Evolutionary conservation across 352 stramenopile species (phyloP).

Genomic region (Blastocystis sp.): DNA sequence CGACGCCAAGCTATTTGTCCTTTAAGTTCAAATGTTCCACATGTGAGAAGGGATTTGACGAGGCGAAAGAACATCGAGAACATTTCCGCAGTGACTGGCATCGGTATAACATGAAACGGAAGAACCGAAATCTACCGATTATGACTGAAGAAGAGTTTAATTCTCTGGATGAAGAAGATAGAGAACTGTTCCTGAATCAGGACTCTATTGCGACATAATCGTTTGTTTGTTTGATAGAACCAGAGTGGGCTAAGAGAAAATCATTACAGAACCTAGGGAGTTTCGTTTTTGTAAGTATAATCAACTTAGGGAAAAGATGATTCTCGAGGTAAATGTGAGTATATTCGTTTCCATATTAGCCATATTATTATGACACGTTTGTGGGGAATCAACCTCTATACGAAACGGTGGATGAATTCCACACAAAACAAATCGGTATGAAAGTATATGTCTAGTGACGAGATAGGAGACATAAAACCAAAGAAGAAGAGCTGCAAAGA

Average conservation of each 20-base stretch:
- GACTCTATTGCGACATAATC: conserved; percentile 45
- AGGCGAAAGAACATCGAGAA: conserved; percentile 75
- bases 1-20: background rate
- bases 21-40: conserved; percentile 68
- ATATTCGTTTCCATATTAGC: background rate
- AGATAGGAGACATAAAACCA: background rate
- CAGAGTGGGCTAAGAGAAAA: background rate
- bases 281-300: background rate
- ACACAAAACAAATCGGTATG: background rate
- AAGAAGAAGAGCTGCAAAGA: conserved; percentile 25
- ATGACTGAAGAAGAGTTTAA: conserved; percentile 64
- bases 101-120: conserved; percentile 81
- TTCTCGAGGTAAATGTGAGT: background rate
- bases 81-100: conserved; percentile 82
- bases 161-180: conserved; percentile 6
- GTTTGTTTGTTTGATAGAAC: conserved; percentile 31
- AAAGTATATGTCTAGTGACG: background rate
- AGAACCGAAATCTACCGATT: conserved; percentile 72
- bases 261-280: background rate
- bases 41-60: conserved; percentile 75
- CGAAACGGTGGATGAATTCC: background rate
- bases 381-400: background rate
- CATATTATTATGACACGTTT: conserved; percentile 46
- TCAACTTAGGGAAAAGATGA: background rate
- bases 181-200: conserved; percentile 33